phyloP scores from a whole-genome alignment of 345 rosid species.

The Salix viminalis region DNA sequence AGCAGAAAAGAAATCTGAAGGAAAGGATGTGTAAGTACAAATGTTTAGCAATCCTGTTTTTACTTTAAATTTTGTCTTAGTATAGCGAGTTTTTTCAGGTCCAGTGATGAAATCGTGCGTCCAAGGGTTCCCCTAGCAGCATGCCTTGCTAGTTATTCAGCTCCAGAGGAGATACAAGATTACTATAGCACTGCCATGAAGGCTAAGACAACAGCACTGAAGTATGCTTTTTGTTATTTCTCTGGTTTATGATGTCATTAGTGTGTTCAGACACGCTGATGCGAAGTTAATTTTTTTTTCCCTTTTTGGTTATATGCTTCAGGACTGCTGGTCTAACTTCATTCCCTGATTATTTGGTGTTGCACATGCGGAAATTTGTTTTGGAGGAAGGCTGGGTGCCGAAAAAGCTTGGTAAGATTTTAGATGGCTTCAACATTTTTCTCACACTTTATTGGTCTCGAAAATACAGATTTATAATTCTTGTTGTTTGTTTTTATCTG shows the following conservation, averaged over 20 bases:
- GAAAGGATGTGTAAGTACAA: constrained; percentile 67
- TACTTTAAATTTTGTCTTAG: constrained; percentile 22
- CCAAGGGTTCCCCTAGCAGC: constrained; percentile 96
- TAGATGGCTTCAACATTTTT: background rate
- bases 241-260: background rate
- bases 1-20: constrained; percentile 61
- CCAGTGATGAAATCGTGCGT: constrained; percentile 73
- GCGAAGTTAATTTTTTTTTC: background rate
- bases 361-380: constrained; percentile 96
- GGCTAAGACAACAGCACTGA: constrained; percentile 78
- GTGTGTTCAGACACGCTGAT: background rate
- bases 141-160: constrained; percentile 77
- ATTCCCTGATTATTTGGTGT: constrained; percentile 90
- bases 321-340: constrained; percentile 92
- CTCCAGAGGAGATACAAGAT: constrained; percentile 74
- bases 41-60: background rate
- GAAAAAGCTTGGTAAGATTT: constrained; percentile 74
- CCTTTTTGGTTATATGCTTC: constrained; percentile 14
- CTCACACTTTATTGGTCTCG: background rate
- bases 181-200: constrained; percentile 89
- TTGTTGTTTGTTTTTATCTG: background rate
- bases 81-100: constrained; percentile 42
- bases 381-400: constrained; percentile 99
- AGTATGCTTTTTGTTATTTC: constrained; percentile 47
- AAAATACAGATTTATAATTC: background rate